These are phyloP conservation scores for Capsicum baccatum DNA, from an alignment of 257 asterid genomes.

Conservation along the genomic window DNA sequence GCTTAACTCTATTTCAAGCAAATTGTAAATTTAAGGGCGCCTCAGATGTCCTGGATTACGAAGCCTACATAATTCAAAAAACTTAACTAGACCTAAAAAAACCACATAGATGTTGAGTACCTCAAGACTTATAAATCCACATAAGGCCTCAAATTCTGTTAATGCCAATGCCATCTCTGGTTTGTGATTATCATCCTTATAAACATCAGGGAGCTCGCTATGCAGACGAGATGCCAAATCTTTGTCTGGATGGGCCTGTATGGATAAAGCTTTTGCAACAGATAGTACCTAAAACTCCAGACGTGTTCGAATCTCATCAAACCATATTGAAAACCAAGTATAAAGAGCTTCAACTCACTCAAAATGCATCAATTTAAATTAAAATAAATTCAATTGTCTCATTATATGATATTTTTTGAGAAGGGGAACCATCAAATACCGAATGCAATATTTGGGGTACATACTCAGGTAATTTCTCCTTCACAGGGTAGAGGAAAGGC, in stretches of 20 bases:
- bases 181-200: slow-evolving; percentile 95
- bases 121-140: slow-evolving; percentile 80
- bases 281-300: slow-evolving; percentile 68
- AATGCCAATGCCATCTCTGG: slow-evolving; percentile 99
- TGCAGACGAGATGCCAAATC: slow-evolving; percentile 74
- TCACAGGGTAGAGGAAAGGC: no score
- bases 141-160: slow-evolving; percentile 81
- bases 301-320: background rate
- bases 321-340: background rate
- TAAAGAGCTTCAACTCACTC: background rate
- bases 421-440: background rate
- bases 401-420: background rate
- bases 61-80: background rate
- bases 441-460: background rate
- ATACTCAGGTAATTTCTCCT: background rate
- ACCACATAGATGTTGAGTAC: slow-evolving; percentile 41
- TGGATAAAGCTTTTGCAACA: slow-evolving; percentile 84
- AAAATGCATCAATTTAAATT: background rate
- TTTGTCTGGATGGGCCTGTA: slow-evolving; percentile 98
- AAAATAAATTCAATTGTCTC: background rate
- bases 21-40: background rate
- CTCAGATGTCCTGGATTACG: background rate
- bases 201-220: slow-evolving; percentile 62
- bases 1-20: background rate
- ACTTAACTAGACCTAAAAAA: background rate